A percentile compares a stretch with the other conserved stretches of the same genome.
These are phyloP conservation scores for Ambrosia artemisiifolia DNA, from an alignment of 129 eudicot genomes.

Conservation along the genomic window DNA sequence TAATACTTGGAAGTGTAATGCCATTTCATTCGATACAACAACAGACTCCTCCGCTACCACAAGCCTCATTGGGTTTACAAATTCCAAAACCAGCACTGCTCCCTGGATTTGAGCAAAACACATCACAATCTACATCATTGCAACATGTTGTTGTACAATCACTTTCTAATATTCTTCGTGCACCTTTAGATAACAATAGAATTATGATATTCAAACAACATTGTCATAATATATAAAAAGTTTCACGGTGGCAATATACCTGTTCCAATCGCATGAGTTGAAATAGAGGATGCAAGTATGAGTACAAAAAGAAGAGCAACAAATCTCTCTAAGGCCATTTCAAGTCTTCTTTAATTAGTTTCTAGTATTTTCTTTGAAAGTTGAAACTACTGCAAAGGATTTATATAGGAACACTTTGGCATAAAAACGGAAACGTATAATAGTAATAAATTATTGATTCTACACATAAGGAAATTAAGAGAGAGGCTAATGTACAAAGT, in stretches of 20 bases:
- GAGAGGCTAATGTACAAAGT: too few relatives aligned
- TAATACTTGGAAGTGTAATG: background rate
- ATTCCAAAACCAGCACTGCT: background rate
- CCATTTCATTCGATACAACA: slow-evolving; percentile 1
- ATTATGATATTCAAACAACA: background rate
- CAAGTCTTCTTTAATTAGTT: too few relatives aligned
- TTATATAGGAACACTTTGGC: background rate
- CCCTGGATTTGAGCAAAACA: background rate
- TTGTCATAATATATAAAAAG: background rate
- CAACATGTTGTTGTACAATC: slow-evolving; percentile 2
- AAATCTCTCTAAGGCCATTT: background rate
- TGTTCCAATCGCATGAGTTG: background rate
- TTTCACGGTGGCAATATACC: background rate
- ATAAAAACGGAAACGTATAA: background rate
- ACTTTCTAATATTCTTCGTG: background rate
- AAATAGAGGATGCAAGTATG: background rate
- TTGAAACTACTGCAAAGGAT: background rate
- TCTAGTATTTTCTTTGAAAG: background rate
- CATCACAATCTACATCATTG: background rate
- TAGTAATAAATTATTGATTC: background rate
- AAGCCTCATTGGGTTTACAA: background rate
- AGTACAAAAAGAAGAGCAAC: slow-evolving; percentile 2
- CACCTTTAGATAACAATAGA: background rate
- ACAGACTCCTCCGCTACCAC: slow-evolving; percentile 6
- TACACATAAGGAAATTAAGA: background rate